A percentile compares a stretch with the other conserved stretches of the same genome.
Conservation (phyloP, 2,329 filamentous ascomycete species). For the Emergomyces pasteurianus region DNA sequence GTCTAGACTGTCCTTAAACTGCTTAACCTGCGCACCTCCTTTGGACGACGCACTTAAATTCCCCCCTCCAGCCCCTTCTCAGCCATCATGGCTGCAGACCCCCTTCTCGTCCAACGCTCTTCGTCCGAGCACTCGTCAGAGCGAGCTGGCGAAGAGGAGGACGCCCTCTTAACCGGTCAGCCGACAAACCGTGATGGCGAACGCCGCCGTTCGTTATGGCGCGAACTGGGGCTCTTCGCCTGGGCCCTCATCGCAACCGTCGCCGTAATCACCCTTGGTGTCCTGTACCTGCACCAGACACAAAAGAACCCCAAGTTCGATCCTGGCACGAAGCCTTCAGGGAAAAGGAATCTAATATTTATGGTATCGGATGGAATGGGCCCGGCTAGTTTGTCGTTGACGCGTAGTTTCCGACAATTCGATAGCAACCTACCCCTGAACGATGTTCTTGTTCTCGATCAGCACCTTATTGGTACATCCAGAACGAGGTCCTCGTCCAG, state of each 20-base stretch:
- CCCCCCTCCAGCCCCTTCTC: background rate
- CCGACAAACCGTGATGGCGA: slow-evolving; percentile 20
- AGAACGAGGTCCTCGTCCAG: slow-evolving; percentile 74
- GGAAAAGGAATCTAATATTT: slow-evolving; percentile 90
- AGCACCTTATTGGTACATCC: slow-evolving; percentile 81
- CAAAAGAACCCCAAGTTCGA: slow-evolving; percentile 25
- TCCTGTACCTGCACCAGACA: slow-evolving; percentile 58
- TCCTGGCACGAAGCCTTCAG: slow-evolving; percentile 34
- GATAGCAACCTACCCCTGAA: slow-evolving; percentile 59
- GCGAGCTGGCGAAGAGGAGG: slow-evolving; percentile 47
- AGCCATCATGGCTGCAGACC: slow-evolving; percentile 30
- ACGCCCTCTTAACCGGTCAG: slow-evolving; percentile 50
- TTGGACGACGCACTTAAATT: background rate
- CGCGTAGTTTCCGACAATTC: slow-evolving; percentile 74
- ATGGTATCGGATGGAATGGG: slow-evolving; percentile 99
- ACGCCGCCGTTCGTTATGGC: slow-evolving; percentile 45
- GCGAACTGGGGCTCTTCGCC: slow-evolving; percentile 63
- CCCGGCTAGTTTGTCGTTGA: slow-evolving; percentile 76
- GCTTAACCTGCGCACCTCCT: background rate
- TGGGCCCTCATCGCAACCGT: slow-evolving; percentile 77
- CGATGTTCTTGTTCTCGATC: slow-evolving; percentile 68
- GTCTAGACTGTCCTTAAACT: background rate
- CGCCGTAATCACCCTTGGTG: slow-evolving; percentile 64
- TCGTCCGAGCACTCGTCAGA: slow-evolving; percentile 47
- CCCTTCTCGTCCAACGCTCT: slow-evolving; percentile 42